Evolutionary conservation across 2,329 filamentous ascomycete genomes (phyloP), one percentile per base, ranked within the genome.

Genomic region (Aspergillus caelatus): DNA sequence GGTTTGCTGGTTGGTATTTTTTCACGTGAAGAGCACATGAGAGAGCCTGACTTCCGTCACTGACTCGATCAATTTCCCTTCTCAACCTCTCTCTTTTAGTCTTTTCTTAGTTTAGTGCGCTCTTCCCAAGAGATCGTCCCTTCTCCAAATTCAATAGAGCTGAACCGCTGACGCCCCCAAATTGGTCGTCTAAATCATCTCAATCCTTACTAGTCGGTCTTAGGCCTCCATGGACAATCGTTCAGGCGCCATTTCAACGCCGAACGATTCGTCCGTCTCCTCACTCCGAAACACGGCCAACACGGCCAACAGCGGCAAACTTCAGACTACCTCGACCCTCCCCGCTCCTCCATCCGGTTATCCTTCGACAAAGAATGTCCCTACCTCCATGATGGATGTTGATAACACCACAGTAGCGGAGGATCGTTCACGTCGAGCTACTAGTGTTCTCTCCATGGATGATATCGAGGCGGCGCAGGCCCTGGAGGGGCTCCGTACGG

Each of bases 401-500:
- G 79, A 81, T 61, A 72, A 71, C 58, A 69, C 70, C 62, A 60
- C 69, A 62, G 67, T 67, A 28, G 71, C 72, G 28, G 77, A 80
- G 55, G 78, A 80, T 65, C 78, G 80, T 57, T 76, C 76, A 64
- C 77, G 73, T 69, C 78, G 80, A 66, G 80, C 77, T 45, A 78
- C 77, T 62, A 82, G 81, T 69, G 80, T 81, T 45, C 70, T 82
- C 57, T 83, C 81, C 41, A 80, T 82, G 73, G 81, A 83, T 67
- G 81, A 83, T 65, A 76, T 83, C 57, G 80, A 83, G 68, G 91
- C 91, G 28, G 91, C 91, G 34, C 90, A 93, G 77, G 91, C 91
- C 9, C 80, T 94, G 16, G 90, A 91, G 56, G 89, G 92, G 69
- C 82, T 94, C 64, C 85, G 89, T 78, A 88, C 90, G 71, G 90